Evolutionary conservation across 2,329 filamentous ascomycete genomes (phyloP), one percentile per base, ranked within the genome.

Genomic region (Rhexocercosporidium sp.): DNA sequence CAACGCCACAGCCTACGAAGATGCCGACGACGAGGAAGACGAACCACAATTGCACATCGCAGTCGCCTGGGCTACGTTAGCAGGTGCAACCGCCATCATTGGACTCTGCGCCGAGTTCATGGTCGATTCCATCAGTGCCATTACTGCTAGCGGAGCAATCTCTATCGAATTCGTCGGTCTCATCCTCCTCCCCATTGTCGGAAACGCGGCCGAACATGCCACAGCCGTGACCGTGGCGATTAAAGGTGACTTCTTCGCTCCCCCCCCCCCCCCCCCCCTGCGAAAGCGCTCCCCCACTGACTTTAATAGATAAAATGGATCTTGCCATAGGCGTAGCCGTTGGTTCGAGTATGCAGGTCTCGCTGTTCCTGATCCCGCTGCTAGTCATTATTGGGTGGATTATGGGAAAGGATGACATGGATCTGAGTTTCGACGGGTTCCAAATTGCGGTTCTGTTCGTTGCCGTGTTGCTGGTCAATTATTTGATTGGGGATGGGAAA

Each of bases 361-460:
- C 92, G 16, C 84, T 96, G 37, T 89, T 94, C 60, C 90, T 95
- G 54, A 94, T 92, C 3, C 92, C 92, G 0, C 90, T 92, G 78
- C 81, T 94, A 62, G 92, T 96, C 61, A 88, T 95, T 69, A 85
- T 95, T 60, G 92, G 92, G 66, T 95, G 92, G 92, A 86, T 89
- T 67, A 89, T 92, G 75, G 85, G 86, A 60, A 62, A 93, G 73
- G 88, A 86, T 59, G 80, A 83, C 44, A 89, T 91, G 88, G 90
- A 86, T 8, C 81, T 92, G 5, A 86, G 86, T 74, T 92, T 92
- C 73, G 89, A 92, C 76, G 89, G 89, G 0, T 97, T 97, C 82
- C 93, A 97, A 80, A 90, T 97, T 16, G 91, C 94, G 25, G 90
- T 92, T 47, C 82, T 97, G 47, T 96, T 97, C 73, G 92, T 96